Conservation (phyloP, 2,329 filamentous ascomycete species). For the Lizonia empirigonia region DNA sequence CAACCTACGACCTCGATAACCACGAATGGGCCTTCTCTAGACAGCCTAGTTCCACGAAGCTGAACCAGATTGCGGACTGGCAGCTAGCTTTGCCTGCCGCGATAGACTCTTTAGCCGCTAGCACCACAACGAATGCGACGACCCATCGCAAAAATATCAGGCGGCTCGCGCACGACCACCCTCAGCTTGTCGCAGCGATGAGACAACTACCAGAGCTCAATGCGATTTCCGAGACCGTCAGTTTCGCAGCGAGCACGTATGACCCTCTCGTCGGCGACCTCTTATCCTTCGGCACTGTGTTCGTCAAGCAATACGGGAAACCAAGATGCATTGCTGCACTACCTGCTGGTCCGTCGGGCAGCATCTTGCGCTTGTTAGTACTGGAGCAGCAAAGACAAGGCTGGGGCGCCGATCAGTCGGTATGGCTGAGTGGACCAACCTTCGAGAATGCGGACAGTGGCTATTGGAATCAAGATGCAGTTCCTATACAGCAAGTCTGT, state of each 20-base stretch:
- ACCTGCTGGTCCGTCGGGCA: conserved; percentile 61
- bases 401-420: conserved; percentile 58
- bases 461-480: conserved; percentile 61
- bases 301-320: conserved; percentile 50
- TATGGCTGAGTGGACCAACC: conserved; percentile 56
- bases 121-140: conserved; percentile 7
- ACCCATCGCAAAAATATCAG: conserved; percentile 21
- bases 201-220: conserved; percentile 32
- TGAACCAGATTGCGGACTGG: conserved; percentile 36
- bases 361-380: conserved; percentile 62
- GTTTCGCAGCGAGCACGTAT: conserved; percentile 39
- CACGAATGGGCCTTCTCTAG: conserved; percentile 58
- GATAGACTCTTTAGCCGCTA: conserved; percentile 3
- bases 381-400: conserved; percentile 59
- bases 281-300: conserved; percentile 63
- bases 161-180: conserved; percentile 25
- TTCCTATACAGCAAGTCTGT: conserved; percentile 60
- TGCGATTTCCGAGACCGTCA: conserved; percentile 36
- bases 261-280: conserved; percentile 53
- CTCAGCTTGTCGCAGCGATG: conserved; percentile 32
- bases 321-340: conserved; percentile 39
- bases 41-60: conserved; percentile 30
- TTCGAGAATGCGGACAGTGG: conserved; percentile 54
- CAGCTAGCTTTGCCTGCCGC: conserved; percentile 29
- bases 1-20: conserved; percentile 55